Evolutionary conservation across 1,284 basidiomycete genomes (phyloP).

Genomic region (Singerocomus rubriflavus): DNA sequence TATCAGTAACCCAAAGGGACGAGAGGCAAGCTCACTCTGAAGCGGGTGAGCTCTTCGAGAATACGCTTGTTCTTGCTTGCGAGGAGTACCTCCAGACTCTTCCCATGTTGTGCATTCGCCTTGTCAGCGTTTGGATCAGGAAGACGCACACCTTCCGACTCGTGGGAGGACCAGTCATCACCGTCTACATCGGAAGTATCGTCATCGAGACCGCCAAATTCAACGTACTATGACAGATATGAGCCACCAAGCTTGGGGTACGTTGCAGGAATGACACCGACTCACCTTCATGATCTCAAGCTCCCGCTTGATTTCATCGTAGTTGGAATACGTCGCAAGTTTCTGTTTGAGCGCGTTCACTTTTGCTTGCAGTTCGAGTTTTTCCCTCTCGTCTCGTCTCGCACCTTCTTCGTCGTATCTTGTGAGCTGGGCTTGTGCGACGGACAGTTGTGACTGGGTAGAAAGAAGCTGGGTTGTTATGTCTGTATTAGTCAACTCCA

Average conservation of each 20-base stretch:
- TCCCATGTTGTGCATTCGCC: constrained; percentile 69
- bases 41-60: constrained; percentile 90
- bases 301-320: constrained; percentile 95
- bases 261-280: not conserved
- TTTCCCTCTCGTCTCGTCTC: constrained; percentile 21
- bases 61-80: constrained; percentile 93
- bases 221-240: constrained; percentile 92
- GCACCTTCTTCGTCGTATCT: constrained; percentile 16
- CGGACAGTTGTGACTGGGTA: constrained; percentile 25
- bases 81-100: constrained; percentile 86
- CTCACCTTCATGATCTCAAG: constrained; percentile 94
- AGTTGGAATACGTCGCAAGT: constrained; percentile 76
- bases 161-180: constrained; percentile 40
- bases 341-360: constrained; percentile 64
- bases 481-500: constrained; percentile 36
- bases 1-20: not conserved
- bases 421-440: constrained; percentile 20
- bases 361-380: constrained; percentile 49
- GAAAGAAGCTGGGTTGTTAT: constrained; percentile 18
- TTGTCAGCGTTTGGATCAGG: constrained; percentile 88
- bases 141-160: constrained; percentile 49
- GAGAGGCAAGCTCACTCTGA: constrained; percentile 56
- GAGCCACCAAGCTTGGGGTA: too few relatives aligned
- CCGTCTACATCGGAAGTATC: constrained; percentile 52
- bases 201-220: constrained; percentile 84